Evolutionary conservation across 2,329 filamentous ascomycete species (phyloP), one percentile per base, ranked within the genome.

Genomic region (Ilyonectria sp.): DNA sequence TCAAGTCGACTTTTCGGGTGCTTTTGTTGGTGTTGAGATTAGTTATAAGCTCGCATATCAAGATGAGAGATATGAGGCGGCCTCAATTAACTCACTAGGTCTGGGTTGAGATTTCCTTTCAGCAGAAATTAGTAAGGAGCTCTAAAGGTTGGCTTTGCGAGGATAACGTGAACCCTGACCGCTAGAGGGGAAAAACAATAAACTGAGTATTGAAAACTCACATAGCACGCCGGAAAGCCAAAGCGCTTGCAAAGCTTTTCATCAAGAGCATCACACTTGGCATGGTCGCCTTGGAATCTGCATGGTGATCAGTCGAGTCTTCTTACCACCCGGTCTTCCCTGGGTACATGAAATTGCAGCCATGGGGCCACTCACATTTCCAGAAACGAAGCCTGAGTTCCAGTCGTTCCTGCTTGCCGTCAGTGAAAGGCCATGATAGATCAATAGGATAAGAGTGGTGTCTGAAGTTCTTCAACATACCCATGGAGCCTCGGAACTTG

Each of bases 1-100:
- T 86, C 46, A 93, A 85, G 78, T 98, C 94, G 61, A 97, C 91
- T 82, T 96, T 96, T 69, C 94, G 89, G 5, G 92, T 91, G 82
- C 60, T 63, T 35, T n/a, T 19, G 31, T n/a, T 31, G 33, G 33
- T 37, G 33, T 37, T 7, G n/a, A n/a, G n/a, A 37, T 37, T 8
- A 37, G 33, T 37, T 37, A 37, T 4, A 37, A 5, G 33, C 33
- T 37, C 33, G 33, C 8, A 37, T 37, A 37, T 9, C 33, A 37
- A 5, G 33, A 37, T 37, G 33, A 15, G 47, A 52, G 47, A 23
- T 31, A 15, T 21, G 47, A 15, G n/a, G 4, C 1, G 23, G 13
- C n/a, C 23, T 15, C 13, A 52, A 52, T 15, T 17, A n/a, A 43
- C 52, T 49, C 26, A 56, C 60, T 84, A 84, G 6, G 84, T 85